Evolutionary conservation across 306 rosid genomes (phyloP).

Genomic region (Dryas alaskensis): DNA sequence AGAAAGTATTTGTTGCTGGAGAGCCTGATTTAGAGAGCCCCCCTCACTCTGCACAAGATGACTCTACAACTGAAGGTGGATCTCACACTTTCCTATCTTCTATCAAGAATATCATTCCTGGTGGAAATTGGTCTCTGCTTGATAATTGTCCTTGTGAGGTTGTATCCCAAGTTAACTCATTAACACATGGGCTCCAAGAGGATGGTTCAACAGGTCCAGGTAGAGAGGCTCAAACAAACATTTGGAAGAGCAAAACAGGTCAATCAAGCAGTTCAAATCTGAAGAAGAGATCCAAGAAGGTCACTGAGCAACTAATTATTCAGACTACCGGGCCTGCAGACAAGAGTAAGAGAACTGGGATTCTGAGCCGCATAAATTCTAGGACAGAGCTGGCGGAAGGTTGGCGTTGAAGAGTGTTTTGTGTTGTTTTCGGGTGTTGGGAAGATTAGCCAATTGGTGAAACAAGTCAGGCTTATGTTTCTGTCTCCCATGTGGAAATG

Average conservation of each 20-base stretch:
- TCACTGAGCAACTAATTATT: constrained; percentile 35
- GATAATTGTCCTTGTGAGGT: constrained; percentile 66
- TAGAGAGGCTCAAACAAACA: constrained; percentile 36
- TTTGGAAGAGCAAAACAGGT: constrained; percentile 44
- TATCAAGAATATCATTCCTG: constrained; percentile 40
- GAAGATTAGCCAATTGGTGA: constrained; percentile 15
- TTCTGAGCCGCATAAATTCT: constrained; percentile 63
- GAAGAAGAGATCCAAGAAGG: constrained; percentile 43
- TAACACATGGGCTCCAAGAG: constrained; percentile 50
- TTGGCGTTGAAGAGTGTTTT: constrained; percentile 71
- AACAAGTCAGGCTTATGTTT: background rate
- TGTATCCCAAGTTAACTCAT: constrained; percentile 59
- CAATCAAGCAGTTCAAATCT: constrained; percentile 39
- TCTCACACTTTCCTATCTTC: constrained; percentile 44
- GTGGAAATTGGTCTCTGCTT: constrained; percentile 50
- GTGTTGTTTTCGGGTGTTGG: background rate
- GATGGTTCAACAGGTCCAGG: constrained; percentile 19
- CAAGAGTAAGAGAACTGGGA: constrained; percentile 51
- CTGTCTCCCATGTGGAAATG: constrained; percentile 31
- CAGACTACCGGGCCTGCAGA: constrained; percentile 42
- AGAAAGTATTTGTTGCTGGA: constrained; percentile 35
- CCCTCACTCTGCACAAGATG: constrained; percentile 27
- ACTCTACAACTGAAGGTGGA: constrained; percentile 33
- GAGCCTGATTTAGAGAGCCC: constrained; percentile 56
- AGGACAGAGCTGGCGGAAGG: constrained; percentile 80